Conservation (phyloP, 1,284 basidiomycete genomes). For the Cryptococcus wingfieldii region DNA sequence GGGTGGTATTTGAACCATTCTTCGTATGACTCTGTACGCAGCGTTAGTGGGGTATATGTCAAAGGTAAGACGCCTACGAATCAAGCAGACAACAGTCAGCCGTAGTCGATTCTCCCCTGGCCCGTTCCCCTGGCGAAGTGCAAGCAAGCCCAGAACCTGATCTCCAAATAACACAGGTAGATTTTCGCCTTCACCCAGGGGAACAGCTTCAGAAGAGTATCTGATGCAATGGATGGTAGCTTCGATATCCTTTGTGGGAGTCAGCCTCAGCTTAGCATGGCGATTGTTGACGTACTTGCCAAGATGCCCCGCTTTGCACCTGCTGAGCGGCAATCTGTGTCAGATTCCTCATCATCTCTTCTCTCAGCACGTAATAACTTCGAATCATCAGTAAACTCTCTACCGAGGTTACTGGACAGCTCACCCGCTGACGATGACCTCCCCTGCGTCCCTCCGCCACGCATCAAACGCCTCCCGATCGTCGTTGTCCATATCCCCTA, state of each 20-base stretch:
- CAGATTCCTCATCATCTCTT: constrained; percentile 70
- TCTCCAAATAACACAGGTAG: constrained; percentile 66
- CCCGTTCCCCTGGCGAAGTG: constrained; percentile 54
- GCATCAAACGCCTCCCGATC: constrained; percentile 34
- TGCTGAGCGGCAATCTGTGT: constrained; percentile 59
- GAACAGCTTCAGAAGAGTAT: constrained; percentile 78
- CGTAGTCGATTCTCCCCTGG: constrained; percentile 59
- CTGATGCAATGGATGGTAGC: constrained; percentile 76
- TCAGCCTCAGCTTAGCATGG: constrained; percentile 1
- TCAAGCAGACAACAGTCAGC: constrained; percentile 63
- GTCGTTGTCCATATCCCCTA: constrained; percentile 60
- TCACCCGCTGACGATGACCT: constrained; percentile 83
- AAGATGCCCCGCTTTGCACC: constrained; percentile 46
- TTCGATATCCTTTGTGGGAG: constrained; percentile 64
- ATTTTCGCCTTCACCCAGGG: constrained; percentile 63
- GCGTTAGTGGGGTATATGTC: too few species aligned
- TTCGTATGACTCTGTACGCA: constrained; percentile 64
- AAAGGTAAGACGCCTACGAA: constrained; percentile 53
- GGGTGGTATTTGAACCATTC: constrained; percentile 70
- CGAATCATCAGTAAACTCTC: neutral
- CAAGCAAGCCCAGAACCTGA: constrained; percentile 63
- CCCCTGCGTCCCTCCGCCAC: constrained; percentile 81
- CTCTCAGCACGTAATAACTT: constrained; percentile 81
- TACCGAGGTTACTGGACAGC: constrained; percentile 32
- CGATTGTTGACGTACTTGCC: constrained; percentile 60